These are phyloP conservation scores for Senecio squalidus DNA, from an alignment of 140 eudicot species.

Conservation along the genomic window DNA sequence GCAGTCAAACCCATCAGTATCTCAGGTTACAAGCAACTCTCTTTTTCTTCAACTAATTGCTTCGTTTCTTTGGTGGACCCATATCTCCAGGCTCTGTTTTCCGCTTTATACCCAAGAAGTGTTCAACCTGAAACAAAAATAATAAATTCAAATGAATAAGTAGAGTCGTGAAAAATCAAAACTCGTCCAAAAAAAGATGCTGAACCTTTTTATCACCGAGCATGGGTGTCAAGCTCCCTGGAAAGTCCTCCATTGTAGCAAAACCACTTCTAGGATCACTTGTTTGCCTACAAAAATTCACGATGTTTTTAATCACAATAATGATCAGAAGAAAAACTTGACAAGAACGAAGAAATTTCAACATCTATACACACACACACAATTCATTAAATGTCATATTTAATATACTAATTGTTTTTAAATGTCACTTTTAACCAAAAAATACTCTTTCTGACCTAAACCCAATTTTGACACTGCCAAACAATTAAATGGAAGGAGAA, in stretches of 20 bases:
- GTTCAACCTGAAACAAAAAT: conserved; percentile 62
- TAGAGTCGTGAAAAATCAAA: background rate
- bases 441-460: no score
- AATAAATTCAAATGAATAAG: background rate
- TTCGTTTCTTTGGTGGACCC: conserved; percentile 42
- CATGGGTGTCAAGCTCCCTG: conserved; percentile 96
- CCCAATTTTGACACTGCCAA: no score
- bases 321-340: background rate
- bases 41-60: background rate
- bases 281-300: conserved; percentile 61
- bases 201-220: conserved; percentile 88
- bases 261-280: conserved; percentile 94
- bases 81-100: conserved; percentile 57
- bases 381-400: no score
- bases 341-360: no score
- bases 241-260: conserved; percentile 88
- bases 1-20: background rate
- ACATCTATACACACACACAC: no score
- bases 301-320: background rate
- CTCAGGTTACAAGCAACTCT: background rate
- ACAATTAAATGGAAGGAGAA: no score
- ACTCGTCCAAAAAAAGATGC: background rate
- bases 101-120: conserved; percentile 78
- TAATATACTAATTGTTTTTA: no score
- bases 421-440: no score